Conservation (phyloP, 2,329 filamentous ascomycete genomes). For the Cladophialophora carrionii region DNA sequence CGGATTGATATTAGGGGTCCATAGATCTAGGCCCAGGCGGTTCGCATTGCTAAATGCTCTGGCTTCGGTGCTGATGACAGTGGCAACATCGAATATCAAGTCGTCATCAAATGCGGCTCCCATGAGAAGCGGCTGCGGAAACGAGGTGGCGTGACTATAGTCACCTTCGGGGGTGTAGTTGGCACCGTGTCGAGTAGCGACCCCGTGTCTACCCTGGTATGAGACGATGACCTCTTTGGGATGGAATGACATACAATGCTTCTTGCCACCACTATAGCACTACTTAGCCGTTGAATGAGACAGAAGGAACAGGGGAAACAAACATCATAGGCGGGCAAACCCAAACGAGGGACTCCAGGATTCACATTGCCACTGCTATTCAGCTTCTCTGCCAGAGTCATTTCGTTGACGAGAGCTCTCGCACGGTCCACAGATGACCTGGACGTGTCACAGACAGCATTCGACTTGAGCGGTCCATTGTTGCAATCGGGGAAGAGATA, state of each 20-base stretch:
- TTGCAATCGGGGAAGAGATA: conserved; percentile 51
- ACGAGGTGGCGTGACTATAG: conserved; percentile 65
- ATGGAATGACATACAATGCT: background rate
- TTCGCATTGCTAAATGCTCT: conserved; percentile 66
- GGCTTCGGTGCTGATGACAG: conserved; percentile 60
- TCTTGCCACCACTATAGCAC: conserved; percentile 4
- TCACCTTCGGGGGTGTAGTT: conserved; percentile 57
- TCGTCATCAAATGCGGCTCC: conserved; percentile 66
- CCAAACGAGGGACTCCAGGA: conserved; percentile 58
- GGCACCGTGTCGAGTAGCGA: conserved; percentile 59
- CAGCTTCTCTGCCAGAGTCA: conserved; percentile 59
- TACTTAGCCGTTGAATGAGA: background rate
- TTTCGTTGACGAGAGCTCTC: conserved; percentile 54
- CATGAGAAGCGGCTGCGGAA: conserved; percentile 65
- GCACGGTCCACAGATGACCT: conserved; percentile 48
- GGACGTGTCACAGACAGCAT: conserved; percentile 55
- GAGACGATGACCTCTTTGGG: background rate
- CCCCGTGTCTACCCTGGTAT: conserved; percentile 53
- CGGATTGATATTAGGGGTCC: conserved; percentile 69
- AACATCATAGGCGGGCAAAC: conserved; percentile 58
- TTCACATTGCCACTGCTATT: conserved; percentile 56
- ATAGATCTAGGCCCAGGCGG: conserved; percentile 60
- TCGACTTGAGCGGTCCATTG: conserved; percentile 55
- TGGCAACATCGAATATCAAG: conserved; percentile 60
- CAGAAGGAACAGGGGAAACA: background rate